Base-by-base conservation (phyloP, 1,284 basidiomycete genomes). In the Grifola frondosa region DNA sequence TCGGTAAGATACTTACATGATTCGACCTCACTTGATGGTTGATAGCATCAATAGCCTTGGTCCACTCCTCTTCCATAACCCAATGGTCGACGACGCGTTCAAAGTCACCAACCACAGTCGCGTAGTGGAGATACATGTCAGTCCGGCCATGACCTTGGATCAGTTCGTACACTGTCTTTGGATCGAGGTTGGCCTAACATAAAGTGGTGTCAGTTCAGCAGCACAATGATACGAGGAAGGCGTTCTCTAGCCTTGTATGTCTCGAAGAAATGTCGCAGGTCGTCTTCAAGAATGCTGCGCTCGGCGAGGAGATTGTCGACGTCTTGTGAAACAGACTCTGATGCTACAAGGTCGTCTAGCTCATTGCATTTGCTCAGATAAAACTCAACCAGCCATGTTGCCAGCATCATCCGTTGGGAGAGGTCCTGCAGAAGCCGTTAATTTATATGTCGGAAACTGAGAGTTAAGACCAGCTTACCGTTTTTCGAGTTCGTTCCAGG, bases 351-450 rank as follows among this genome's bases (percentile, higher is more conserved):
- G 59, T 99, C 97, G 61, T 99, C 97, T 36, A 98, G 74, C 52
- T 96, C 91, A 59, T 97, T 96, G 64, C 93, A 93, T 70, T 97
- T 98, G 67, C 87, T 89, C 17, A 99, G 80, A 62, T 95, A 98
- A 53, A 99, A 94, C 65, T 99, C 97, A 22, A 97, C 86, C 6
- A 99, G 84, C 97, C 97, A 99, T 0, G 95, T 98, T 2, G 97
- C 94, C 7, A 99, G 74, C 88, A 99, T 96, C 86, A 96, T 94
- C 24, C 97, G 79, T 64, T 97, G 94, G 0, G 91, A 93, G 34
- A 91, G 57, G 56, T 97, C 92, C 91, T 95, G 50, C 28, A 21
- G 12, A 12, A 2, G 10, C 6, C 9, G 15, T 22, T 10, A 15
- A 19, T 23, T 13, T 17, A 12, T 29, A 28, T 22, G n/a, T n/a